These are phyloP conservation scores for Scenedesmus sp. DNA, from an alignment of 163 green algal genomes.

Conservation along the genomic window DNA sequence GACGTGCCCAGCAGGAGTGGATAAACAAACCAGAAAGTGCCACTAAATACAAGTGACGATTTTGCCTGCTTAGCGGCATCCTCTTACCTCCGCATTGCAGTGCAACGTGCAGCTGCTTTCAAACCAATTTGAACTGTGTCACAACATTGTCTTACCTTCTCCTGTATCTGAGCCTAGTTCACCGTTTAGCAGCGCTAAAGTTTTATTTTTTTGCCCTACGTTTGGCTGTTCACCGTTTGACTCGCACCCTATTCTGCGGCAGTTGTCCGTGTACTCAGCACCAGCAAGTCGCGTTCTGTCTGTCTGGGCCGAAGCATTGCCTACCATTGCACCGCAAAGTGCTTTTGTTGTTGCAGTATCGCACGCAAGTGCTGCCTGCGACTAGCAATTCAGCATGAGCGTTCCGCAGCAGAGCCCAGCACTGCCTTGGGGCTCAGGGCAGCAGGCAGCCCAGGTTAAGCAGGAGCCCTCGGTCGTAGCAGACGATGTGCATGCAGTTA, in stretches of 20 bases:
- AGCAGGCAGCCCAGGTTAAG: neutral
- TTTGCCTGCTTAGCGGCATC: too few relatives aligned
- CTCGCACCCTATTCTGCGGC: too few relatives aligned
- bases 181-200: neutral
- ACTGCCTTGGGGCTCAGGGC: slow-evolving; percentile 1
- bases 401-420: slow-evolving; percentile 1
- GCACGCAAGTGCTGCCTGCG: neutral
- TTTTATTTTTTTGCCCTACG: neutral
- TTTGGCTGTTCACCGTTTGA: too few relatives aligned
- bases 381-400: neutral
- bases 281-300: neutral
- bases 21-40: too few relatives aligned
- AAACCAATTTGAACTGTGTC: neutral
- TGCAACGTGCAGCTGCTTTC: neutral
- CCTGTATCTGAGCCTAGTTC: neutral
- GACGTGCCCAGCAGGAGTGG: too few relatives aligned
- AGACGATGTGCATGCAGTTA: neutral
- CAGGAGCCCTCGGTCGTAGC: neutral
- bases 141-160: neutral
- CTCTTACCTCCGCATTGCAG: too few relatives aligned
- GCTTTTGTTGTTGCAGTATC: neutral
- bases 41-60: too few relatives aligned
- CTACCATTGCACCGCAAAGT: too few relatives aligned
- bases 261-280: too few relatives aligned
- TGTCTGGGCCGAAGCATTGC: neutral